A percentile compares a stretch with the other conserved stretches of the same genome.
Conservation (phyloP, 495 filamentous ascomycete species). For the Aspergillus sparsus region DNA sequence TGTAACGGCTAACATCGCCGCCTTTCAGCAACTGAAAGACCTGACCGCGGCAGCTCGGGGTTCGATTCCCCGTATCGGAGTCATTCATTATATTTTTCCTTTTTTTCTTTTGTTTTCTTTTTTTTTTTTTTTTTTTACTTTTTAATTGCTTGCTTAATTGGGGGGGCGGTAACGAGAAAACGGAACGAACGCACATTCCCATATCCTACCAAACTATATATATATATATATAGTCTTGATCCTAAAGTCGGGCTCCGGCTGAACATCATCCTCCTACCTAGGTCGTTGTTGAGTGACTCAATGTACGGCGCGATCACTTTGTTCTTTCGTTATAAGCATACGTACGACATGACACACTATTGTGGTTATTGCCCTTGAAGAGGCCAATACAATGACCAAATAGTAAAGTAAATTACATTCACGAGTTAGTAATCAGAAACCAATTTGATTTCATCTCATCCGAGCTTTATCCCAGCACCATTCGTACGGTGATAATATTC, state of each 20-base stretch:
- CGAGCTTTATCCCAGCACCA: too few relatives aligned
- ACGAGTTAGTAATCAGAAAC: too few relatives aligned
- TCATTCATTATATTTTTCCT: neutral
- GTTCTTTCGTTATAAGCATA: too few relatives aligned
- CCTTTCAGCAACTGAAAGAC: constrained; percentile 5
- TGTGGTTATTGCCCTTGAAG: neutral
- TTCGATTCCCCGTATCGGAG: constrained; percentile 38
- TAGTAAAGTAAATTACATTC: too few relatives aligned
- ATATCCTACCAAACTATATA: constrained; percentile 40
- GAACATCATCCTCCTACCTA: constrained; percentile 19
- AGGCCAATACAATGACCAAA: too few relatives aligned
- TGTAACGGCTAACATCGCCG: constrained; percentile 15
- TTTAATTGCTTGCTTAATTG: constrained; percentile 34
- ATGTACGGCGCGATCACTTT: too few relatives aligned
- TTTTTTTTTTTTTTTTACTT: too few relatives aligned
- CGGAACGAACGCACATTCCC: constrained; percentile 56
- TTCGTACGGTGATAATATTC: too few relatives aligned
- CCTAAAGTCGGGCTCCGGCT: constrained; percentile 20
- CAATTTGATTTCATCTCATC: too few relatives aligned
- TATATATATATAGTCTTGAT: constrained; percentile 31
- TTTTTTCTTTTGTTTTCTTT: too few relatives aligned
- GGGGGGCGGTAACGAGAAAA: constrained; percentile 52
- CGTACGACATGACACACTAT: too few relatives aligned
- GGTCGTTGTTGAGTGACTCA: too few relatives aligned
- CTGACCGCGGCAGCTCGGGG: constrained; percentile 28